Base-by-base conservation (phyloP, 2,329 filamentous ascomycete species). In the Cytospora paraplurivora region DNA sequence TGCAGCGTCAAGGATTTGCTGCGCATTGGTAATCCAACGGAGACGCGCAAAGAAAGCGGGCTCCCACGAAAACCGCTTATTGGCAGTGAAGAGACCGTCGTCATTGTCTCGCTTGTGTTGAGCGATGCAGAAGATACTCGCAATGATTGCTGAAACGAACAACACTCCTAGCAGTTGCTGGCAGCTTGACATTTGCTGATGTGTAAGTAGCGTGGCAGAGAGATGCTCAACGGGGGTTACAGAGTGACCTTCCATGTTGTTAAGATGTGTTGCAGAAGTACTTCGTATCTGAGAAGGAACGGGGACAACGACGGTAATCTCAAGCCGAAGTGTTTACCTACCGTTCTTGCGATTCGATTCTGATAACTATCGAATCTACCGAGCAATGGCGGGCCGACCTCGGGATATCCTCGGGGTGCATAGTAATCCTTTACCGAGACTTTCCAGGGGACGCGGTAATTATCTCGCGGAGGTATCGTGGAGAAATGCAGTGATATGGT, bases 11-110 rank as follows among this genome's bases (percentile, higher is more conserved):
- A 51, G 19, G 10, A 51, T 51, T 7, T 51, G 1, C 49, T 51
- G 19, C 13, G 49, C 49, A 32, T 51, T 32, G 49, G 13, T 51
- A 11, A 51, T 51, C 49, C 49, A 51, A 27, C 49, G 19, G 21
- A 51, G 27, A 11, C 49, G 49, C 6, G 49, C 19, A 33, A 51
- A 51, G 27, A 8, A 21, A 3, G 49, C 49, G 19, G 49, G 49
- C 21, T 51, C 49, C 19, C 27, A 51, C 17, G 19, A 17, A 32
- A 51, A 51, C 5, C 8, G 49, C 49, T 51, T 51, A 21, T 51
- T 51, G 49, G n/a, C 49, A 13, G 49, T 51, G 10, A 51, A 7
- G 49, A 51, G 49, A 33, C 49, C 49, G n/a, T 51, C 49, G 10
- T 32, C 7, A 17, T 32, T 7, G 49, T 11, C 8, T 32, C 7